Evolutionary conservation across 2,329 filamentous ascomycete species (phyloP).

Genomic region (Leptoxyphium fumago): DNA sequence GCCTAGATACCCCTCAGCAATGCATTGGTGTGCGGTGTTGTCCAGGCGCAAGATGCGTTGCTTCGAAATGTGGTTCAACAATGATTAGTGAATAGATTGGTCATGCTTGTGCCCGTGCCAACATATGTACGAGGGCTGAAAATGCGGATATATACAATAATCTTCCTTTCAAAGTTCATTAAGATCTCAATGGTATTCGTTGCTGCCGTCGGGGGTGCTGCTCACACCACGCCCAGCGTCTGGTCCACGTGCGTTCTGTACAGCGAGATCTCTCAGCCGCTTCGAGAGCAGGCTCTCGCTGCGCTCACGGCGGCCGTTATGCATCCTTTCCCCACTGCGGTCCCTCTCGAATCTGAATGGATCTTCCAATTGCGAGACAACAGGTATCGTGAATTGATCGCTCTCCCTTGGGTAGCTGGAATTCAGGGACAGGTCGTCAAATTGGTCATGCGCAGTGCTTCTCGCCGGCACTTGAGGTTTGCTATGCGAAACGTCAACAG

Average conservation of each 20-base stretch:
- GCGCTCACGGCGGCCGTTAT: conserved; percentile 40
- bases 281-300: conserved; percentile 48
- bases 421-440: not conserved
- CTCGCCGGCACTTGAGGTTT: not conserved
- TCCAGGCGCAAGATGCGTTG: too few relatives aligned
- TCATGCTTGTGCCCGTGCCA: too few relatives aligned
- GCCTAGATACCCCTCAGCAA: too few relatives aligned
- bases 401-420: not conserved
- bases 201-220: too few relatives aligned
- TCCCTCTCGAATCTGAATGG: conserved; percentile 15
- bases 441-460: not conserved
- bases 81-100: too few relatives aligned
- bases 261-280: conserved; percentile 46
- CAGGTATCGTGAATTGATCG: not conserved
- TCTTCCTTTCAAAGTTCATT: too few relatives aligned
- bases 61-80: too few relatives aligned
- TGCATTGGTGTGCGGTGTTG: too few relatives aligned
- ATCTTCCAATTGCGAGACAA: conserved; percentile 6
- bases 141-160: too few relatives aligned
- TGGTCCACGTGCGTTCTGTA: conserved; percentile 3
- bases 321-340: conserved; percentile 48
- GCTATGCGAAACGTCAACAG: too few relatives aligned
- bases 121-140: too few relatives aligned
- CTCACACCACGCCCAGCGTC: not conserved
- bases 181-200: too few relatives aligned